Percentiles rank a stretch among this genome's conserved stretches.
phyloP scores from a whole-genome alignment of 2,329 filamentous ascomycete genomes.

The Alternaria ventricosa region DNA sequence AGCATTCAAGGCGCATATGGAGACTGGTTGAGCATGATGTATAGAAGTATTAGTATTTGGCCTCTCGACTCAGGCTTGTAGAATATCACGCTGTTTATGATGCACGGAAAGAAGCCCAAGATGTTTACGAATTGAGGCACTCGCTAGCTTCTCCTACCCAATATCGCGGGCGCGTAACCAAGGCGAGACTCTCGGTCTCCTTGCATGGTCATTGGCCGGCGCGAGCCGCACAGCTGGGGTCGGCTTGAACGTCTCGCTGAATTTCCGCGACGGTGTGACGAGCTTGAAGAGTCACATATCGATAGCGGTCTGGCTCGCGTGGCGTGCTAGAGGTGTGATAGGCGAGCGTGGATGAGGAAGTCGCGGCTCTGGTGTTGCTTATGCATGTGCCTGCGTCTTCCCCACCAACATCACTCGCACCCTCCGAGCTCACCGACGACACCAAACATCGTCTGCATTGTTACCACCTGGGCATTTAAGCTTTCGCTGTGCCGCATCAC shows the following conservation, averaged over 20 bases:
- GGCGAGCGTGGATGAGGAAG: constrained; percentile 9
- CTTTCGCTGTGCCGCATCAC: constrained; percentile 6
- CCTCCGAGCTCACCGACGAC: constrained; percentile 6
- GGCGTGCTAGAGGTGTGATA: constrained; percentile 19
- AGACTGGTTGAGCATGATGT: constrained; percentile 19
- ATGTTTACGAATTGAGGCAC: not conserved
- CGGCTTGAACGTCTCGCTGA: constrained; percentile 22
- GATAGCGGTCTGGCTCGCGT: constrained; percentile 19
- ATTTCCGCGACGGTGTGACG: constrained; percentile 35
- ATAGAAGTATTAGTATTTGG: constrained; percentile 29
- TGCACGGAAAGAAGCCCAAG: not conserved
- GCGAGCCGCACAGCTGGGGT: constrained; percentile 36
- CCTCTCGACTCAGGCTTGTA: constrained; percentile 47
- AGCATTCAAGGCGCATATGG: constrained; percentile 41
- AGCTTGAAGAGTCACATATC: constrained; percentile 4
- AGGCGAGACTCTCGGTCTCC: constrained; percentile 22
- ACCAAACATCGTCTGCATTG: constrained; percentile 2
- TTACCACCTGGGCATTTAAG: not conserved
- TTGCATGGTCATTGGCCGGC: constrained; percentile 25
- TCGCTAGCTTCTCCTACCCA: constrained; percentile 10
- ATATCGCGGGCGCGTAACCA: constrained; percentile 36
- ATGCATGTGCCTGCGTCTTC: constrained; percentile 23
- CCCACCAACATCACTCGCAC: constrained; percentile 2
- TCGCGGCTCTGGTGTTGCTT: constrained; percentile 17
- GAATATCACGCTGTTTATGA: constrained; percentile 18